A percentile compares a stretch with the other conserved stretches of the same genome.
These are phyloP conservation scores for Fusarium sacchari DNA, from an alignment of 2,329 filamentous ascomycete species.

Conservation along the genomic window DNA sequence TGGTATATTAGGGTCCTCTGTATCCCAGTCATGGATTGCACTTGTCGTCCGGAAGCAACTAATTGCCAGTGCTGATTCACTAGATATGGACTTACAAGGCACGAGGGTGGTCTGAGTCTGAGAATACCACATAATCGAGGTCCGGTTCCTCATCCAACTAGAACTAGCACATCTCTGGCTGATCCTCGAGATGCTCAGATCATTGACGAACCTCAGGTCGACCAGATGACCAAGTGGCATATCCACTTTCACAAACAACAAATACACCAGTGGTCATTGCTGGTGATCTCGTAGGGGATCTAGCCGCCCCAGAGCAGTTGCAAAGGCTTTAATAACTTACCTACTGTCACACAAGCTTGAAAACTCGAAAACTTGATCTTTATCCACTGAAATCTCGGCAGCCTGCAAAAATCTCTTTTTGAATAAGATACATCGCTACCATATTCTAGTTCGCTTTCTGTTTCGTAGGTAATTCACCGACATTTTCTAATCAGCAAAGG, in stretches of 20 bases:
- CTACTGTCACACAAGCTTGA: not conserved
- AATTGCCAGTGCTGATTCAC: too few relatives aligned
- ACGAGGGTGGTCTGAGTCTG: not conserved
- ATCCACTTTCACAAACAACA: slow-evolving; percentile 28
- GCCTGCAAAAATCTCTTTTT: not conserved
- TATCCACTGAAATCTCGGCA: too few relatives aligned
- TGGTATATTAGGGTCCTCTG: not conserved
- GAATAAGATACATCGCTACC: slow-evolving; percentile 1
- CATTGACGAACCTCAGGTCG: not conserved
- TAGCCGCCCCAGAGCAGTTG: slow-evolving; percentile 13
- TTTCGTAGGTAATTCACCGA: not conserved
- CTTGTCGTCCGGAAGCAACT: not conserved
- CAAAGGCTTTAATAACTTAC: not conserved
- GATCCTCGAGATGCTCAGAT: not conserved
- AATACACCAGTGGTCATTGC: slow-evolving; percentile 16
- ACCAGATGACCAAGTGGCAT: not conserved
- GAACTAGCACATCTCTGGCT: slow-evolving; percentile 25
- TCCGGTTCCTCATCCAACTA: slow-evolving; percentile 19
- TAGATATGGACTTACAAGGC: not conserved
- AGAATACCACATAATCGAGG: slow-evolving; percentile 10
- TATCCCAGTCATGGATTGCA: not conserved
- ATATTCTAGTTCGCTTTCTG: not conserved
- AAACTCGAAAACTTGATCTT: not conserved
- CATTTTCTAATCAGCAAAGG: not conserved
- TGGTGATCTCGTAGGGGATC: slow-evolving; percentile 38